Conservation (phyloP, 805 yeast species). For the Danielia reshetovae region DNA sequence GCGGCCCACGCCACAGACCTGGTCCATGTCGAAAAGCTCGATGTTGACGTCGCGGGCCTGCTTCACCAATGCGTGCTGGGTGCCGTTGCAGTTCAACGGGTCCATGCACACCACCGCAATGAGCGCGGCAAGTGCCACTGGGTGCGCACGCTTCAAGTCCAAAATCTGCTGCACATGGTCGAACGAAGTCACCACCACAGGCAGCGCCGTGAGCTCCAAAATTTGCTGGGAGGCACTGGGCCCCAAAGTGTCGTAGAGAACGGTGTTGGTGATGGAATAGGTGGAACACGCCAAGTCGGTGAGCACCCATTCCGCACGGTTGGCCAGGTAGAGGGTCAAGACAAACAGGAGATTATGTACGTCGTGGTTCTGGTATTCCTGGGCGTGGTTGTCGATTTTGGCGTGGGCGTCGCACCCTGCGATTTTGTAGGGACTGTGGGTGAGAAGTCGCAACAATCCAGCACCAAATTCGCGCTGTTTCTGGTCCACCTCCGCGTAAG, state of each 20-base stretch:
- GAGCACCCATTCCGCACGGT: constrained; percentile 65
- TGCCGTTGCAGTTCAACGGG: constrained; percentile 16
- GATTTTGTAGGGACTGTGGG: constrained; percentile 17
- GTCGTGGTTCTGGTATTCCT: constrained; percentile 8
- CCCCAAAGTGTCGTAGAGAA: constrained; percentile 41
- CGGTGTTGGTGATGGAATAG: constrained; percentile 33
- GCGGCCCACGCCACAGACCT: constrained; percentile 19
- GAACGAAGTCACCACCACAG: constrained; percentile 42
- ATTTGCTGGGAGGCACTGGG: constrained; percentile 30
- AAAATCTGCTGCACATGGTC: constrained; percentile 8
- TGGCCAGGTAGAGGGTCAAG: constrained; percentile 53
- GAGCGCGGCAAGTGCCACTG: constrained; percentile 15
- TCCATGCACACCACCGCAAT: constrained; percentile 26
- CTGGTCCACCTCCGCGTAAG: constrained; percentile 27
- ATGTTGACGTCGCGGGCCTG: constrained; percentile 14
- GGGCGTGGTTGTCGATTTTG: constrained; percentile 19
- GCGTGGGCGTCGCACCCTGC: constrained; percentile 17
- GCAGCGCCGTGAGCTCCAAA: constrained; percentile 42
- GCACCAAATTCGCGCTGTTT: constrained; percentile 34
- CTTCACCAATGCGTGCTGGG: constrained; percentile 26
- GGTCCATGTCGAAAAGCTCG: constrained; percentile 20
- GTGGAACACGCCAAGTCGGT: constrained; percentile 56
- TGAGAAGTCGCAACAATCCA: constrained; percentile 31
- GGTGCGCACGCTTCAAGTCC: constrained; percentile 9
- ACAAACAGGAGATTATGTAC: constrained; percentile 34